Conservation (phyloP, 1,139 yeast species). For the Pichia sp. region DNA sequence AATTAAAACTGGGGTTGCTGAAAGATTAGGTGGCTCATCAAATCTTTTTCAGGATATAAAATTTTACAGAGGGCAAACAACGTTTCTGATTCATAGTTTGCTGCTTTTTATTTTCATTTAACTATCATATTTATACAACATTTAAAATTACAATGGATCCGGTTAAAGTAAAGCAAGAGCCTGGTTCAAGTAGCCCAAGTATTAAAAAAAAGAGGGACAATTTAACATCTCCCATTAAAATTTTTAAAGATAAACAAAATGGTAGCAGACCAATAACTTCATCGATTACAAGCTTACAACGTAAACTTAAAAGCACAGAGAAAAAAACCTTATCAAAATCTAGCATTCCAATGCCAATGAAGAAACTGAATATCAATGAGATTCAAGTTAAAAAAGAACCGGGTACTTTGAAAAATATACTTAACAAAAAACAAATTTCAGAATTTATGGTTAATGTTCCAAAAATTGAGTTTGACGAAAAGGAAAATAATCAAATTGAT, state of each 20-base stretch:
- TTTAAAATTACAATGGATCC: constrained; percentile 5
- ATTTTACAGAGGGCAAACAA: not conserved
- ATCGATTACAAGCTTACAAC: not conserved
- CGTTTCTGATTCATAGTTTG: too few species aligned
- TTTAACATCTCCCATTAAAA: constrained; percentile 2
- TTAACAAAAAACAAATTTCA: not conserved
- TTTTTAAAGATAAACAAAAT: not conserved
- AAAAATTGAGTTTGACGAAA: not conserved
- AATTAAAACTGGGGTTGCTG: too few species aligned
- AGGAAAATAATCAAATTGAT: not conserved
- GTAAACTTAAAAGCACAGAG: too few species aligned
- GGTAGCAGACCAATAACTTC: not conserved
- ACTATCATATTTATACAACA: not conserved
- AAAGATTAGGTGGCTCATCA: too few species aligned
- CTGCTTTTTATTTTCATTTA: too few species aligned
- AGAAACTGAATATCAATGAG: too few species aligned
- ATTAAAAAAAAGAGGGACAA: not conserved
- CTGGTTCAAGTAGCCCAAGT: not conserved
- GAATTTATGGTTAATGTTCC: constrained; percentile 12
- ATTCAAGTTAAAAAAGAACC: constrained; percentile 2
- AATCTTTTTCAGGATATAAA: too few species aligned
- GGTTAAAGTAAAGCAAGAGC: constrained; percentile 12
- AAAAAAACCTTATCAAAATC: too few species aligned
- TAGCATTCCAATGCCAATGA: too few species aligned
- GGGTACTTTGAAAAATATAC: not conserved